Percentiles rank a stretch among this genome's conserved stretches.
These are phyloP conservation scores for Ilyonectria destructans DNA, from an alignment of 2,329 filamentous ascomycete species.

Conservation along the genomic window DNA sequence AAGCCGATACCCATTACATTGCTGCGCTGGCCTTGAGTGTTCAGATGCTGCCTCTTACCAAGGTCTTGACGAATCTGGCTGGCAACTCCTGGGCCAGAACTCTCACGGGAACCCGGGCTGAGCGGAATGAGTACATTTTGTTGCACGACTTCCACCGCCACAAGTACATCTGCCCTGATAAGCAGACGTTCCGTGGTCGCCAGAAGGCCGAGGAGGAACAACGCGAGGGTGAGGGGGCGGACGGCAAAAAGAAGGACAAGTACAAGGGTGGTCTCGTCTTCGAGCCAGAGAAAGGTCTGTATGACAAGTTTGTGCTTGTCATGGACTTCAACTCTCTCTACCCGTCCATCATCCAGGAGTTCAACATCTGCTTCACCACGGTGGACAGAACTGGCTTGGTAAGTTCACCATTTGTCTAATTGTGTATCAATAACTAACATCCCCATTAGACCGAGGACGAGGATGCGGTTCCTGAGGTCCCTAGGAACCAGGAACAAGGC, in stretches of 20 bases:
- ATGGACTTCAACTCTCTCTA: constrained; percentile 99
- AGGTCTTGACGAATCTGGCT: constrained; percentile 95
- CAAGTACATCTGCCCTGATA: constrained; percentile 98
- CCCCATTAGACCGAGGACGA: constrained; percentile 75
- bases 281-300: constrained; percentile 96
- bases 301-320: constrained; percentile 98
- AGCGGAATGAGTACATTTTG: constrained; percentile 99
- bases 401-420: constrained; percentile 56
- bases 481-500: constrained; percentile 82
- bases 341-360: constrained; percentile 99
- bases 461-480: constrained; percentile 91
- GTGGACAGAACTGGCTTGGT: constrained; percentile 84
- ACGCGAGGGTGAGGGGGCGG: constrained; percentile 77
- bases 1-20: constrained; percentile 96
- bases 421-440: constrained; percentile 48
- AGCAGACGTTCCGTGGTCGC: constrained; percentile 85
- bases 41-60: constrained; percentile 94
- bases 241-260: constrained; percentile 98
- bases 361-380: constrained; percentile 99
- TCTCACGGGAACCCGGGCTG: constrained; percentile 93
- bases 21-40: constrained; percentile 90
- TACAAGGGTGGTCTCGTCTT: constrained; percentile 99
- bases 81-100: constrained; percentile 99
- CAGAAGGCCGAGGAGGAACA: constrained; percentile 81
- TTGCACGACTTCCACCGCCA: constrained; percentile 96